Conservation (phyloP, 2,329 filamentous ascomycete species). For the Colletotrichum camelliae region DNA sequence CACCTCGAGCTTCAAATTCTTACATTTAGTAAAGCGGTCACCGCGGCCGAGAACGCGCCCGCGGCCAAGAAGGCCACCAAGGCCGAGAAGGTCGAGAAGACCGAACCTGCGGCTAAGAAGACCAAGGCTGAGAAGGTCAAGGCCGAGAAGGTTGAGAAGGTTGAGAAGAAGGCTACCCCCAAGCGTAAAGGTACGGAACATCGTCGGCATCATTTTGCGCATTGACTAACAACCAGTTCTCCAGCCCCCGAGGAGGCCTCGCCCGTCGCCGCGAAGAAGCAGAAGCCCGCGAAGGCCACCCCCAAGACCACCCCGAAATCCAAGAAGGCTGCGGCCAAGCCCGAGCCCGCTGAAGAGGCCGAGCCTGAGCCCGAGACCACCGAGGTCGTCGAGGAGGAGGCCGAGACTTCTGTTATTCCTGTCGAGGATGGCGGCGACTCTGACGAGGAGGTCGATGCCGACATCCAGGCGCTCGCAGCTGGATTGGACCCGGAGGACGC, state of each 20-base stretch:
- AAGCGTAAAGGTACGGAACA: conserved; percentile 43
- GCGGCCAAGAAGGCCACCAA: conserved; percentile 24
- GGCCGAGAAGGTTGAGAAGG: conserved; percentile 34
- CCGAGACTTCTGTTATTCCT: conserved; percentile 23
- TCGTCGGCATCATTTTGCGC: not conserved
- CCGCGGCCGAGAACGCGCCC: conserved; percentile 37
- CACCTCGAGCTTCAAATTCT: not conserved
- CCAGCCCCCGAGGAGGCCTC: conserved; percentile 51
- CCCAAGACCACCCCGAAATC: conserved; percentile 56
- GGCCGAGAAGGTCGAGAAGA: conserved; percentile 17
- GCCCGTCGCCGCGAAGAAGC: conserved; percentile 49
- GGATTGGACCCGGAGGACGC: conserved; percentile 46
- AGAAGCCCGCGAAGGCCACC: conserved; percentile 49
- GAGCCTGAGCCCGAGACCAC: conserved; percentile 24
- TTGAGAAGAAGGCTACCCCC: conserved; percentile 16
- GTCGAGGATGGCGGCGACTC: conserved; percentile 38
- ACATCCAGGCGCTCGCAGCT: conserved; percentile 48
- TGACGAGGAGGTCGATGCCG: conserved; percentile 46
- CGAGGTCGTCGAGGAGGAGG: conserved; percentile 25
- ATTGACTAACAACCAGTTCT: conserved; percentile 26
- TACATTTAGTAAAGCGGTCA: conserved; percentile 26
- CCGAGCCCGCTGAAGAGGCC: conserved; percentile 31
- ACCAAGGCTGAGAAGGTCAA: conserved; percentile 22
- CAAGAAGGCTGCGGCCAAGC: conserved; percentile 44
- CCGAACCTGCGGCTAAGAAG: conserved; percentile 11